phyloP scores from a whole-genome alignment of 2,329 filamentous ascomycete genomes.

The Fusarium marasasianum region DNA sequence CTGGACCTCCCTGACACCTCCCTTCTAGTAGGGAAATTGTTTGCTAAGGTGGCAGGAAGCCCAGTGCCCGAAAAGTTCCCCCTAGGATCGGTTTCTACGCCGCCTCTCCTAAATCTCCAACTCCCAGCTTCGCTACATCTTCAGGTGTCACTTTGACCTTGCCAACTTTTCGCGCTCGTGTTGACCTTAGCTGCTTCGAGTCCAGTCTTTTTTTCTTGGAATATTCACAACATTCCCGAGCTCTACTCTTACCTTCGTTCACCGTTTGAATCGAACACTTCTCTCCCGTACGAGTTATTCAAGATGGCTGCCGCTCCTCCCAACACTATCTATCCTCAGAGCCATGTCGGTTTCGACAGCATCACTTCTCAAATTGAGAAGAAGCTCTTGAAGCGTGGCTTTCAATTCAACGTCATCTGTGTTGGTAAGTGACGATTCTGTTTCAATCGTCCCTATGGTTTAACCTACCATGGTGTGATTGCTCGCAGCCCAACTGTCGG shows the following conservation, averaged over 20 bases:
- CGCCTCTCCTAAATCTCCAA: constrained; percentile 43
- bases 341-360: constrained; percentile 99
- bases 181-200: constrained; percentile 28
- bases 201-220: constrained; percentile 43
- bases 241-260: constrained; percentile 43
- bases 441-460: constrained; percentile 16
- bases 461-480: constrained; percentile 32
- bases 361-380: constrained; percentile 99
- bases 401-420: constrained; percentile 99
- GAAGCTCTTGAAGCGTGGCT: constrained; percentile 99
- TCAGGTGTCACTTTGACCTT: constrained; percentile 39
- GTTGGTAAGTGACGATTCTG: constrained; percentile 76
- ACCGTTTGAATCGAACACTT: constrained; percentile 44
- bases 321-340: constrained; percentile 84
- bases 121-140: constrained; percentile 41
- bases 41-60: constrained; percentile 54
- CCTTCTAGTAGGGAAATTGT: constrained; percentile 59
- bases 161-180: constrained; percentile 35
- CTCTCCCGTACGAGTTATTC: constrained; percentile 36
- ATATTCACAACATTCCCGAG: constrained; percentile 39
- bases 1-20: constrained; percentile 48
- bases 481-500: background rate
- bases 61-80: constrained; percentile 54
- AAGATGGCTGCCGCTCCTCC: constrained; percentile 71
- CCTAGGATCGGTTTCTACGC: constrained; percentile 45